Percentiles rank a stretch among this genome's conserved stretches.
These are phyloP conservation scores for Mortierella polycephala DNA, from an alignment of 371 early-diverging fungal species.

Conservation along the genomic window DNA sequence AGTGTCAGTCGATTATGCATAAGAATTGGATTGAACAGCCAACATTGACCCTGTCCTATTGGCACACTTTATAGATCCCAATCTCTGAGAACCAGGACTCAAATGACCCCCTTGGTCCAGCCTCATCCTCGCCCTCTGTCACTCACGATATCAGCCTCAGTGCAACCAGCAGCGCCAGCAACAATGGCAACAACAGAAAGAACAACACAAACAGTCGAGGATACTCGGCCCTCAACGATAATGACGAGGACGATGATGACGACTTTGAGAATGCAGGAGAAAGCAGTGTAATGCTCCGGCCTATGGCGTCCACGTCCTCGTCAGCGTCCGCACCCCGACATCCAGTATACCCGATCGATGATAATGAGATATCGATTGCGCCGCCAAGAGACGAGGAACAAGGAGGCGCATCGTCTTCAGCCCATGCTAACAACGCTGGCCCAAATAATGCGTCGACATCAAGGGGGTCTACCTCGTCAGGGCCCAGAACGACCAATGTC, in stretches of 20 bases:
- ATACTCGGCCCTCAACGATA: conserved; percentile 20
- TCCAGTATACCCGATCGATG: conserved; percentile 22
- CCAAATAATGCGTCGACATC: not conserved
- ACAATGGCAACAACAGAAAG: not conserved
- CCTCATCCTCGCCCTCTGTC: not conserved
- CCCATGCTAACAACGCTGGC: not conserved
- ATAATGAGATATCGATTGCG: conserved; percentile 33
- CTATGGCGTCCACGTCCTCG: conserved; percentile 11
- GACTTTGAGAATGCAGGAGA: conserved; percentile 24
- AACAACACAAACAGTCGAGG: conserved; percentile 21
- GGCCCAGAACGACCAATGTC: conserved; percentile 28
- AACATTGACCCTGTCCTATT: not conserved
- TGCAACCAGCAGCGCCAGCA: conserved; percentile 2
- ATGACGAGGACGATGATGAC: conserved; percentile 34
- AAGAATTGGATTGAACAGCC: not conserved
- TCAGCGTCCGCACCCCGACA: conserved; percentile 27
- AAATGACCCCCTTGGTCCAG: not conserved
- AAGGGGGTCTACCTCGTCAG: conserved; percentile 4
- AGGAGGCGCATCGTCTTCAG: conserved; percentile 7
- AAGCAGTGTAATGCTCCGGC: conserved; percentile 36
- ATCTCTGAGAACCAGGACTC: conserved; percentile 11
- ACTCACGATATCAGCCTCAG: not conserved
- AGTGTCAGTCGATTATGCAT: not conserved
- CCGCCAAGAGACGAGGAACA: not conserved
- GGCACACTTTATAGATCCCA: conserved; percentile 3